phyloP scores from a whole-genome alignment of 805 yeast species.

The Schwanniomyces polymorphus region DNA sequence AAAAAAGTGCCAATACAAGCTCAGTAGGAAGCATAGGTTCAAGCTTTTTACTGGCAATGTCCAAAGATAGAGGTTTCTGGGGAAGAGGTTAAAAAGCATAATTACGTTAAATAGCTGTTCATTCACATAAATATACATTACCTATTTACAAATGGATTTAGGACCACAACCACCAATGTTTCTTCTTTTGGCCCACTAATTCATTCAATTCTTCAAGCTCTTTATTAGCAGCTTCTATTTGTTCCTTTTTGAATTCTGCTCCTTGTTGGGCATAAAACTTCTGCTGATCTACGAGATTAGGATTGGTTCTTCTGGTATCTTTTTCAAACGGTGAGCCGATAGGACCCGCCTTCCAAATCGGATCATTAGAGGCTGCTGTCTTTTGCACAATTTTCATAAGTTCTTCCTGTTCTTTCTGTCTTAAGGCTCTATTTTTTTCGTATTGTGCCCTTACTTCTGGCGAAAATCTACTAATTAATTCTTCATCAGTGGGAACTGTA shows the following conservation, averaged over 20 bases:
- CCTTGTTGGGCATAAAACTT: constrained; percentile 50
- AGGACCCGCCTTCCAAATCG: constrained; percentile 80
- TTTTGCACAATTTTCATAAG: constrained; percentile 64
- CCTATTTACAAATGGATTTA: constrained; percentile 2
- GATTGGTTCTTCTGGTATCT: constrained; percentile 36
- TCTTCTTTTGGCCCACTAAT: constrained; percentile 22
- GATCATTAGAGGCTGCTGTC: constrained; percentile 69
- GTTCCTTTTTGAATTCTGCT: constrained; percentile 32
- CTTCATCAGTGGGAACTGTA: constrained; percentile 84
- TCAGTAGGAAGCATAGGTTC: constrained; percentile 16
- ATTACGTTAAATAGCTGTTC: background rate
- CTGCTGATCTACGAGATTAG: constrained; percentile 43
- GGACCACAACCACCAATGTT: constrained; percentile 17
- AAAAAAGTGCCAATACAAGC: constrained; percentile 30
- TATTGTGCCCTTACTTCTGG: constrained; percentile 83
- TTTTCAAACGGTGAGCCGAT: constrained; percentile 67
- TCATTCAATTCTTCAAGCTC: constrained; percentile 27
- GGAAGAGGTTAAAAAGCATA: constrained; percentile 7
- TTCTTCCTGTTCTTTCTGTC: constrained; percentile 68
- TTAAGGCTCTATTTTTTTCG: constrained; percentile 59
- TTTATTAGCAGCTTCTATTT: constrained; percentile 30
- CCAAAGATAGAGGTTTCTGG: constrained; percentile 30
- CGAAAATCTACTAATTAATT: constrained; percentile 68
- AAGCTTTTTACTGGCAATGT: constrained; percentile 22
- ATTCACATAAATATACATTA: background rate